A percentile compares a stretch with the other conserved stretches of the same genome.
These are phyloP conservation scores for Cymbidium sinense DNA, from an alignment of 106 monocot species.

Conservation along the genomic window DNA sequence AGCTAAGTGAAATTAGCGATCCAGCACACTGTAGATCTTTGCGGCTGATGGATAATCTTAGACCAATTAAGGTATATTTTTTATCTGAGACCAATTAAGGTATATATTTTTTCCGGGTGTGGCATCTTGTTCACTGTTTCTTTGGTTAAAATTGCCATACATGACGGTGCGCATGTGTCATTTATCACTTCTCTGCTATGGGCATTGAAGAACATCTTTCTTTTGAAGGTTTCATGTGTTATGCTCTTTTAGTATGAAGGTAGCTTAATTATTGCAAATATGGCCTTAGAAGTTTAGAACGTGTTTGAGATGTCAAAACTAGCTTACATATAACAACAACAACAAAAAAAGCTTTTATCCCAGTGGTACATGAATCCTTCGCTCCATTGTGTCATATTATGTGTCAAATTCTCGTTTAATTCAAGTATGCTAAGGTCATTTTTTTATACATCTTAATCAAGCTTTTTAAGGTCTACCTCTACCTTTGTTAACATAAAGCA, in stretches of 20 bases:
- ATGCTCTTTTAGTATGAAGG: too few relatives aligned
- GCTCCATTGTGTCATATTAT: too few relatives aligned
- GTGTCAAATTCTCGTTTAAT: too few relatives aligned
- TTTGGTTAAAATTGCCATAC: not conserved
- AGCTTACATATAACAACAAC: not conserved
- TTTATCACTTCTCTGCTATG: not conserved
- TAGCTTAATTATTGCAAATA: not conserved
- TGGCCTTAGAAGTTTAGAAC: not conserved
- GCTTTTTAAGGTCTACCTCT: too few relatives aligned
- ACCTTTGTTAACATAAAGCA: too few relatives aligned
- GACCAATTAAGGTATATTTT: slow-evolving; percentile 62
- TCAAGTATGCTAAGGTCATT: too few relatives aligned
- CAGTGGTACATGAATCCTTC: too few relatives aligned
- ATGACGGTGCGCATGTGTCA: not conserved
- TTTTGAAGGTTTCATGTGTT: not conserved
- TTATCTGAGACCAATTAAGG: too few relatives aligned
- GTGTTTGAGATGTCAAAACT: not conserved
- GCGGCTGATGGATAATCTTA: slow-evolving; percentile 61
- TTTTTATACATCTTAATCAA: too few relatives aligned
- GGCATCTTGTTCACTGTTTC: not conserved
- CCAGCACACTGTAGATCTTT: slow-evolving; percentile 67
- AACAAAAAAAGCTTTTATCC: not conserved
- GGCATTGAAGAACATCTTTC: not conserved
- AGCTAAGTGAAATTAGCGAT: slow-evolving; percentile 76
- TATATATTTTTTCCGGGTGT: not conserved